Conservation (phyloP, 352 stramenopile genomes). For the Aphanomyces stellatus region DNA sequence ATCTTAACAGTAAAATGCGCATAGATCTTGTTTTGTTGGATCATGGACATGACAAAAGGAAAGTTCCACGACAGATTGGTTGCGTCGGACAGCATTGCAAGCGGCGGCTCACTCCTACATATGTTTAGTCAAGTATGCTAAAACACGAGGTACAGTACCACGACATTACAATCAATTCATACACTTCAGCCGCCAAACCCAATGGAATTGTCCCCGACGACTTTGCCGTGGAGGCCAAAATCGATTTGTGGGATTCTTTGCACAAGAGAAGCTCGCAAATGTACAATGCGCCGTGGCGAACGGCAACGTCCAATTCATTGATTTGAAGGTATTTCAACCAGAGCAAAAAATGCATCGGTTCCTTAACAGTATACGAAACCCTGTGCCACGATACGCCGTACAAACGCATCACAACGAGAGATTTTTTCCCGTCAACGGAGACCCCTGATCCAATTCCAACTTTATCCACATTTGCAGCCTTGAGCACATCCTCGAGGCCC, state of each 20-base stretch:
- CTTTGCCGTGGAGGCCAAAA: background rate
- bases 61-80: background rate
- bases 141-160: background rate
- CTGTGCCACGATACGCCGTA: background rate
- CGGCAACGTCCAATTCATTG: background rate
- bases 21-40: background rate
- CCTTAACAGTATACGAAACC: background rate
- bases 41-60: background rate
- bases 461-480: background rate
- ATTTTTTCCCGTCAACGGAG: background rate
- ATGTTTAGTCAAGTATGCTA: background rate
- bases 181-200: background rate
- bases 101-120: background rate
- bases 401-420: background rate
- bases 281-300: background rate
- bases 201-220: background rate
- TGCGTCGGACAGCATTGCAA: background rate
- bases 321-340: background rate
- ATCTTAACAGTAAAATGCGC: conserved; percentile 4
- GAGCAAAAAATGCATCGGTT: background rate
- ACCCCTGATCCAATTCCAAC: conserved; percentile 10
- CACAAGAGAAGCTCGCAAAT: background rate
- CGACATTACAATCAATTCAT: background rate
- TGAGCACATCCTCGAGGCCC: background rate
- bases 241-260: background rate